phyloP scores from a whole-genome alignment of 495 filamentous ascomycete species.

The Darksidea phi region DNA sequence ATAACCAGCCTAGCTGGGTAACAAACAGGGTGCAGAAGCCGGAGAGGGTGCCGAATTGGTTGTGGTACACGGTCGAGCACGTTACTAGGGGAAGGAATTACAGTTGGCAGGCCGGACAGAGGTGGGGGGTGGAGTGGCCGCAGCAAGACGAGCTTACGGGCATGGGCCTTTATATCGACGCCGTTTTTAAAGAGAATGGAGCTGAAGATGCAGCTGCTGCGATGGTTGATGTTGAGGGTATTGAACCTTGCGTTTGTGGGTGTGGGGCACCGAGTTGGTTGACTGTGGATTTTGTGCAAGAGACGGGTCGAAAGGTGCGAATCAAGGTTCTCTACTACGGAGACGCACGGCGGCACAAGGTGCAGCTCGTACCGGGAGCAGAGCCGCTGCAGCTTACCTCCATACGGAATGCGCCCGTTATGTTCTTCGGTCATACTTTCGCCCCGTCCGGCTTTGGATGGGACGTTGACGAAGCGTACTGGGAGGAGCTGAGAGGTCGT shows the following conservation, averaged over 20 bases:
- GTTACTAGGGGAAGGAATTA: not conserved
- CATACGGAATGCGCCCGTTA: too few species aligned
- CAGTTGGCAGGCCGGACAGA: slow-evolving; percentile 9
- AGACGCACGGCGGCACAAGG: not conserved
- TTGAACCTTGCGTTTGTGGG: not conserved
- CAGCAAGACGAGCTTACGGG: not conserved
- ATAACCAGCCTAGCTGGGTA: not conserved
- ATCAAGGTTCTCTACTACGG: not conserved
- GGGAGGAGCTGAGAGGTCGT: too few species aligned
- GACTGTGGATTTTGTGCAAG: not conserved
- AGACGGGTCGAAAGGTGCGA: not conserved
- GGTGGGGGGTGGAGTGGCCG: slow-evolving; percentile 17
- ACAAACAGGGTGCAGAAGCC: not conserved
- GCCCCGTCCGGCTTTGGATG: too few species aligned
- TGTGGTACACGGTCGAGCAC: not conserved
- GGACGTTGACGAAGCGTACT: too few species aligned
- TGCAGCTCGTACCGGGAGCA: not conserved
- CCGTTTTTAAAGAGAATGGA: not conserved
- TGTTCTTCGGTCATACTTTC: too few species aligned
- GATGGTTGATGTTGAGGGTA: not conserved
- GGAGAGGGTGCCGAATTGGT: slow-evolving; percentile 5
- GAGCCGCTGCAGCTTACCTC: too few species aligned
- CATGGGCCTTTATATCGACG: not conserved
- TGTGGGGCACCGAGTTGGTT: slow-evolving; percentile 1
- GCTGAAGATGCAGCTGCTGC: not conserved